These are phyloP conservation scores for Exobasidium cylindrosporum DNA, from an alignment of 1,284 basidiomycete species.

Conservation along the genomic window DNA sequence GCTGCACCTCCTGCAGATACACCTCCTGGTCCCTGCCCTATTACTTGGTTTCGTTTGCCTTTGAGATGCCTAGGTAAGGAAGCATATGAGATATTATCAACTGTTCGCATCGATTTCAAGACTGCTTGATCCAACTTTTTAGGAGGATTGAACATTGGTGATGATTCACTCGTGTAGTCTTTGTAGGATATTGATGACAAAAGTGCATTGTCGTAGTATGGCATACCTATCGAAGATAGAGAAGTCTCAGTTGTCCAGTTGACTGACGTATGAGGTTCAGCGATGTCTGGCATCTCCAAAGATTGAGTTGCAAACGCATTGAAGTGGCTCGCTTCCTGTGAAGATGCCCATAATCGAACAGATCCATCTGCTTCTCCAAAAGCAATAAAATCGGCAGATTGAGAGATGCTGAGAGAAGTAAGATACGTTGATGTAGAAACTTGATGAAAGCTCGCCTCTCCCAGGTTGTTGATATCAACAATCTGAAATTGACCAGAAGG, in stretches of 20 bases:
- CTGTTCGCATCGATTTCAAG: conserved; percentile 72
- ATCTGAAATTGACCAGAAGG: conserved; percentile 84
- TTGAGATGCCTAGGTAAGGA: conserved; percentile 75
- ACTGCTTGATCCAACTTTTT: conserved; percentile 76
- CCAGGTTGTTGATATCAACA: conserved; percentile 74
- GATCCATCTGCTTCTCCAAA: conserved; percentile 85
- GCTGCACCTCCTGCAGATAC: conserved; percentile 28
- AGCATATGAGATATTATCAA: conserved; percentile 86
- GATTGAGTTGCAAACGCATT: conserved; percentile 83
- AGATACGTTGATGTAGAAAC: conserved; percentile 68
- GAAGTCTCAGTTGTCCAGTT: conserved; percentile 82
- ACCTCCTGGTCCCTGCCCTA: conserved; percentile 49
- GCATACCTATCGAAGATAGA: conserved; percentile 83
- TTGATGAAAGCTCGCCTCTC: conserved; percentile 68
- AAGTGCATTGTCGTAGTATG: conserved; percentile 73
- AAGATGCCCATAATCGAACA: conserved; percentile 78
- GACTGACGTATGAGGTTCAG: conserved; percentile 66
- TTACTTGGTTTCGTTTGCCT: conserved; percentile 75
- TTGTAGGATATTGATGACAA: conserved; percentile 70
- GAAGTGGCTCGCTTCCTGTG: conserved; percentile 60
- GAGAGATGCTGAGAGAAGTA: conserved; percentile 76
- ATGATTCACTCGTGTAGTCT: conserved; percentile 45
- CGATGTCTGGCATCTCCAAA: conserved; percentile 77
- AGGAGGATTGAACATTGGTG: conserved; percentile 63
- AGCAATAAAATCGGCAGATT: conserved; percentile 82